A percentile compares a stretch with the other conserved stretches of the same genome.
Evolutionary conservation across 2,329 filamentous ascomycete genomes (phyloP).

Genomic region (Fusarium sp.): DNA sequence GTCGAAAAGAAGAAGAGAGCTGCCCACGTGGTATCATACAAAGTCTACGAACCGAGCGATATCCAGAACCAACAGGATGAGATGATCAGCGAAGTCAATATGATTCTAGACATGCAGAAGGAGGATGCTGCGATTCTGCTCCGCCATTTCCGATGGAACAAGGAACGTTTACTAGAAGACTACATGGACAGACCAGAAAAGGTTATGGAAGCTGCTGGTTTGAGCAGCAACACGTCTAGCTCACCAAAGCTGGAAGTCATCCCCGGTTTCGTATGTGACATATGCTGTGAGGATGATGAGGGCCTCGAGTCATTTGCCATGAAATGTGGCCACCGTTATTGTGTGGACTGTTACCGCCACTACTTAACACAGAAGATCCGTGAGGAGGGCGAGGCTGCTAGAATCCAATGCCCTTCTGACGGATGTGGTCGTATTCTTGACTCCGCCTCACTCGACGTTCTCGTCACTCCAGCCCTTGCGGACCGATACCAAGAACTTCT

Average conservation of each 20-base stretch:
- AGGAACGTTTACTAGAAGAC: slow-evolving; percentile 91
- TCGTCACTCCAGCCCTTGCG: slow-evolving; percentile 70
- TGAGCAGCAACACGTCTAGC: slow-evolving; percentile 73
- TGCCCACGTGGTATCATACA: slow-evolving; percentile 86
- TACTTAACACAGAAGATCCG: slow-evolving; percentile 94
- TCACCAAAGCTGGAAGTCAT: slow-evolving; percentile 77
- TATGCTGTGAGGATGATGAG: slow-evolving; percentile 91
- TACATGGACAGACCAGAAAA: slow-evolving; percentile 92
- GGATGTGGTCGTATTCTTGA: slow-evolving; percentile 92
- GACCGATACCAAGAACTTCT: slow-evolving; percentile 84
- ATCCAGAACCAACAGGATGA: slow-evolving; percentile 88
- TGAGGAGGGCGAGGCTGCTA: slow-evolving; percentile 93
- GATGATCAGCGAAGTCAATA: slow-evolving; percentile 89
- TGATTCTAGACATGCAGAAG: slow-evolving; percentile 87
- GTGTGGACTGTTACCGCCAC: slow-evolving; percentile 89
- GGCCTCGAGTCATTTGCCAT: slow-evolving; percentile 88
- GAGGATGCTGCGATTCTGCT: slow-evolving; percentile 93
- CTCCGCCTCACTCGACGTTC: slow-evolving; percentile 84
- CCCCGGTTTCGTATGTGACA: slow-evolving; percentile 88
- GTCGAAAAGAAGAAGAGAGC: slow-evolving; percentile 77
- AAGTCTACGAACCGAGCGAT: slow-evolving; percentile 81
- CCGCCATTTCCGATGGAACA: slow-evolving; percentile 93
- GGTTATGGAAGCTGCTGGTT: slow-evolving; percentile 84
- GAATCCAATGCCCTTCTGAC: slow-evolving; percentile 92
- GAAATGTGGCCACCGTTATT: slow-evolving; percentile 95